Conservation (phyloP, 352 stramenopile genomes). For the Pythium graminicola region DNA sequence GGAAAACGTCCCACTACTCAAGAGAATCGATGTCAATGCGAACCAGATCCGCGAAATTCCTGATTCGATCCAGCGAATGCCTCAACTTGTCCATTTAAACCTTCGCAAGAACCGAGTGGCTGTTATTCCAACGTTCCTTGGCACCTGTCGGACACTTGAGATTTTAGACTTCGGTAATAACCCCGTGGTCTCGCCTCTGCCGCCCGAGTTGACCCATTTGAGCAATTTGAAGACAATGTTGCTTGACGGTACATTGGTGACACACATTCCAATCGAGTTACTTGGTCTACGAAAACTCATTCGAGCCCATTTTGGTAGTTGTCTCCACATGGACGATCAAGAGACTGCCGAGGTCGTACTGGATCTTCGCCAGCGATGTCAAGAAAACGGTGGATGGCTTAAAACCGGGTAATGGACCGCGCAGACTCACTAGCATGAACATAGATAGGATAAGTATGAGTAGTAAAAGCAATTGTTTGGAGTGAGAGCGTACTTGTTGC, state of each 20-base stretch:
- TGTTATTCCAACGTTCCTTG: conserved; percentile 40
- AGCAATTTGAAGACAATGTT: conserved; percentile 58
- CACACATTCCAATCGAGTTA: conserved; percentile 55
- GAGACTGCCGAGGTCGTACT: conserved; percentile 61
- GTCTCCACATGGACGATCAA: conserved; percentile 51
- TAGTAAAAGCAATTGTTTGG: neutral
- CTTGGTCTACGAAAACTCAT: conserved; percentile 42
- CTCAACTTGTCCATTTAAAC: conserved; percentile 54
- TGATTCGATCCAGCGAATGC: conserved; percentile 43
- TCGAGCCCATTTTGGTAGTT: conserved; percentile 51
- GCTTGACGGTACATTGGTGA: conserved; percentile 44
- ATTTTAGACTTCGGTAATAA: conserved; percentile 71
- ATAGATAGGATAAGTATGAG: neutral
- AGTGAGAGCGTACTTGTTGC: neutral
- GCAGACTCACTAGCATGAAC: neutral
- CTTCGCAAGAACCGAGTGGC: conserved; percentile 55
- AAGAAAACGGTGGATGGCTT: conserved; percentile 53
- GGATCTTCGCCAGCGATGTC: conserved; percentile 43
- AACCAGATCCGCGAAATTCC: conserved; percentile 57
- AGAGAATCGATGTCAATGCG: conserved; percentile 73
- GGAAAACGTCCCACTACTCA: conserved; percentile 49
- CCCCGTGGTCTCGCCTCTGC: conserved; percentile 38
- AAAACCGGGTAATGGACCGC: conserved; percentile 32
- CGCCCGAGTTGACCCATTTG: conserved; percentile 36
- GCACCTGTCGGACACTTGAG: conserved; percentile 40